A percentile compares a stretch with the other conserved stretches of the same genome.
These are phyloP conservation scores for Salvia splendens DNA, from an alignment of 257 asterid species.

Conservation along the genomic window DNA sequence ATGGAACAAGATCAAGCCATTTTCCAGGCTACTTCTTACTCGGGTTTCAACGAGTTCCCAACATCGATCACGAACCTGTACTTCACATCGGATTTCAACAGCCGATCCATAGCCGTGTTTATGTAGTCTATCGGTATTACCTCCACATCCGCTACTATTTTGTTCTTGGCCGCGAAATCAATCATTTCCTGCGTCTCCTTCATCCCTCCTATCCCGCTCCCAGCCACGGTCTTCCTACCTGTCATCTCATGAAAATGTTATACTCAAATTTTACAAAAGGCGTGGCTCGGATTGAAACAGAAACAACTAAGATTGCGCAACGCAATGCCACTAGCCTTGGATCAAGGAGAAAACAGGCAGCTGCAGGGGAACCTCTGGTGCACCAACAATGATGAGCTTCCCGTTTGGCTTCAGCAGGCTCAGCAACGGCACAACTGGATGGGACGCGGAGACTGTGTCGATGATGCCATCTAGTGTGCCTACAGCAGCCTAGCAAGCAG, in stretches of 20 bases:
- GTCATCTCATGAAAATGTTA: no score
- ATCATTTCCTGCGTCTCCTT: no score
- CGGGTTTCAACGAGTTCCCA: slow-evolving; percentile 29
- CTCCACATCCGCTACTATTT: slow-evolving; percentile 37
- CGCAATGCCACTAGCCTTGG: slow-evolving; percentile 33
- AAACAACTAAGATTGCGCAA: not conserved
- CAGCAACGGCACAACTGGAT: slow-evolving; percentile 45
- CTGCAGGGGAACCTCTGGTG: slow-evolving; percentile 46
- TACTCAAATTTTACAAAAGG: not conserved
- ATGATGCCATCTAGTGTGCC: slow-evolving; percentile 54
- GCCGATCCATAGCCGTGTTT: slow-evolving; percentile 59
- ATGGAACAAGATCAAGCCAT: not conserved
- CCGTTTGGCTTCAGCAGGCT: slow-evolving; percentile 51
- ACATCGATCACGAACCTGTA: slow-evolving; percentile 45
- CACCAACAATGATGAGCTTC: slow-evolving; percentile 48
- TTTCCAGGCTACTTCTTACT: slow-evolving; percentile 8
- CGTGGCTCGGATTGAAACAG: no score
- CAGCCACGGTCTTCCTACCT: slow-evolving; percentile 46
- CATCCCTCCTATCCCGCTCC: slow-evolving; percentile 49
- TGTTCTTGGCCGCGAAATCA: slow-evolving; percentile 36
- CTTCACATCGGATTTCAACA: slow-evolving; percentile 48
- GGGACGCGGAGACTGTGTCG: slow-evolving; percentile 54
- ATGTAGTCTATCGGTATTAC: slow-evolving; percentile 48
- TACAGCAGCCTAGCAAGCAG: slow-evolving; percentile 44
- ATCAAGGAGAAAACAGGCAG: slow-evolving; percentile 44